Evolutionary conservation across 495 filamentous ascomycete species (phyloP).

Genomic region (Penicillium macrosclerotiorum): DNA sequence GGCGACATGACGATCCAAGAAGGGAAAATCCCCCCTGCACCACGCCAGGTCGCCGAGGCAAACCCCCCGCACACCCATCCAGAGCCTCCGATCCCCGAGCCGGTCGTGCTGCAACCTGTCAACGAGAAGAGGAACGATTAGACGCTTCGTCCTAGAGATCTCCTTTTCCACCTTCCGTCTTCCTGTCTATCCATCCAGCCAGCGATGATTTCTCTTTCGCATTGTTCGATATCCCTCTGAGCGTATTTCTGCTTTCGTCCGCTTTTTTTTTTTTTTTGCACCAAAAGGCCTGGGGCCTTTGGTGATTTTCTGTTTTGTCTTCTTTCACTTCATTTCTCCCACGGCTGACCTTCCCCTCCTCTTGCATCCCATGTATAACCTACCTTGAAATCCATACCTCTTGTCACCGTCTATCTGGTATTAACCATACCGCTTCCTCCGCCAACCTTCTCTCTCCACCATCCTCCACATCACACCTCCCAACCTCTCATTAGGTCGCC

Average conservation of each 20-base stretch:
- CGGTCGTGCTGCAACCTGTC: slow-evolving; percentile 12
- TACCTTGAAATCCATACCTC: no score
- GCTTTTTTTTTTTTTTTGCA: slow-evolving; percentile 7
- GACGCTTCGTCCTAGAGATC: background rate
- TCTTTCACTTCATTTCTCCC: slow-evolving; percentile 4
- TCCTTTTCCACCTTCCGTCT: background rate
- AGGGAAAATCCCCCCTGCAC: slow-evolving; percentile 34
- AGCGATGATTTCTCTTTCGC: slow-evolving; percentile 7
- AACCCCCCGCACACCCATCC: slow-evolving; percentile 21
- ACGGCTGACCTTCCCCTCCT: background rate
- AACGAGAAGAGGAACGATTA: slow-evolving; percentile 28
- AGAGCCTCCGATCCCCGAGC: slow-evolving; percentile 9
- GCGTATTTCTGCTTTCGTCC: slow-evolving; percentile 20
- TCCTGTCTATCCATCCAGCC: slow-evolving; percentile 1
- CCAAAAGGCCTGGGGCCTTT: slow-evolving; percentile 28
- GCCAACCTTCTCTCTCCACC: background rate
- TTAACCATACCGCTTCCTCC: background rate
- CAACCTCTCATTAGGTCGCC: no score
- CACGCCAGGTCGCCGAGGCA: slow-evolving; percentile 35
- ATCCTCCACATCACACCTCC: no score
- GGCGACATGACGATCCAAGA: slow-evolving; percentile 37
- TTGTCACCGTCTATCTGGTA: background rate
- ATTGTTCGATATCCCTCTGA: slow-evolving; percentile 32
- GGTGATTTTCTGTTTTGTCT: no score
- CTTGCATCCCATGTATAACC: background rate